Conservation (phyloP, 2,329 filamentous ascomycete genomes). For the Pezizomycotina sp. region DNA sequence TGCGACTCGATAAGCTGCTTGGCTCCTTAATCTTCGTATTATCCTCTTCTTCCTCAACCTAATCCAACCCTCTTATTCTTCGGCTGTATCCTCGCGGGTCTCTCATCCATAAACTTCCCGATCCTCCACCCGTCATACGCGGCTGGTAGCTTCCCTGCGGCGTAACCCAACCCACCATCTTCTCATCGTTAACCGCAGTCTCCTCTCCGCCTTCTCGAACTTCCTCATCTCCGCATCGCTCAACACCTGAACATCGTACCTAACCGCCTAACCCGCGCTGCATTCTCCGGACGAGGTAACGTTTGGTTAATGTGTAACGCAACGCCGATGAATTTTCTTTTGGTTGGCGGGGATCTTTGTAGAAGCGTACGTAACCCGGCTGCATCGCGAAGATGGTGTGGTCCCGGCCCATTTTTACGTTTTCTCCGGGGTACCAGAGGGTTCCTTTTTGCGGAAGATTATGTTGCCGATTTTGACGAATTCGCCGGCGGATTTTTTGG, state of each 20-base stretch:
- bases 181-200: constrained; percentile 7
- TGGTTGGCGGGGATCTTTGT: constrained; percentile 75
- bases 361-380: constrained; percentile 89
- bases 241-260: constrained; percentile 45
- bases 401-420: constrained; percentile 85
- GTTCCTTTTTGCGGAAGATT: constrained; percentile 91
- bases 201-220: constrained; percentile 10
- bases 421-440: constrained; percentile 87
- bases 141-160: constrained; percentile 10
- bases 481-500: constrained; percentile 70
- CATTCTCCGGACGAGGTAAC: constrained; percentile 60
- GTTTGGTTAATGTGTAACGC: constrained; percentile 67
- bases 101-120: constrained; percentile 16
- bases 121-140: constrained; percentile 12
- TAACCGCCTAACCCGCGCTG: constrained; percentile 56
- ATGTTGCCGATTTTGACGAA: constrained; percentile 94
- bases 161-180: constrained; percentile 5
- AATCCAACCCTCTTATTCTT: constrained; percentile 15
- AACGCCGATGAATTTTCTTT: constrained; percentile 88
- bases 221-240: constrained; percentile 11
- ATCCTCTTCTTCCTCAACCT: constrained; percentile 8
- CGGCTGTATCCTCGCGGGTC: constrained; percentile 10
- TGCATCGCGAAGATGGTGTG: constrained; percentile 84
- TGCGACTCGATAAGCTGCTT: too few species aligned
- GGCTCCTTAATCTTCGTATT: constrained; percentile 10